phyloP scores from a whole-genome alignment of 2,329 filamentous ascomycete genomes.

The Chrysoporthe deuterocubensis region DNA sequence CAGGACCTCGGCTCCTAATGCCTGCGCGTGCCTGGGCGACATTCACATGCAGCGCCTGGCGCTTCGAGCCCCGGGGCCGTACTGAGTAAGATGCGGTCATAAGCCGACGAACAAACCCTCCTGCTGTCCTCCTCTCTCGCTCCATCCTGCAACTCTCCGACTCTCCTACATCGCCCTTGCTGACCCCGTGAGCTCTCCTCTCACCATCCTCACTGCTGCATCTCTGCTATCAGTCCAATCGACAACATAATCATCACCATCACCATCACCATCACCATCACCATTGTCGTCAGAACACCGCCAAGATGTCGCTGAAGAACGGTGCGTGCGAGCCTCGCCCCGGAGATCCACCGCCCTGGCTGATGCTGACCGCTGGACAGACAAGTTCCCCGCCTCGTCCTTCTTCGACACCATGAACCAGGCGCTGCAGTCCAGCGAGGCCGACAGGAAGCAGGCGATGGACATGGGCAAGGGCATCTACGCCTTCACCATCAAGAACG shows the following conservation, averaged over 20 bases:
- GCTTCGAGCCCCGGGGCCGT: background rate
- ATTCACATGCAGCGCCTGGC: conserved; percentile 22
- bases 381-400: conserved; percentile 84
- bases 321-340: conserved; percentile 50
- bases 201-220: background rate
- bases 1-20: conserved; percentile 25
- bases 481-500: conserved; percentile 91
- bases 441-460: conserved; percentile 80
- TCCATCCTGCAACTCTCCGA: background rate
- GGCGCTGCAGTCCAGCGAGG: conserved; percentile 69
- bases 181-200: background rate
- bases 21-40: conserved; percentile 6
- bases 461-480: conserved; percentile 88
- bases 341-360: background rate
- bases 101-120: background rate
- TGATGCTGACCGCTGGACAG: conserved; percentile 44
- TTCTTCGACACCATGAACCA: conserved; percentile 88
- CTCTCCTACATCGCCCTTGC: background rate
- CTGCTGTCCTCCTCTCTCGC: background rate
- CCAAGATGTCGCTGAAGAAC: conserved; percentile 74
- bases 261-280: background rate
- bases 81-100: conserved; percentile 17
- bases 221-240: background rate
- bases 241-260: background rate
- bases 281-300: conserved; percentile 18